These are phyloP conservation scores for Theileria parva DNA, from an alignment of 169 alveolate genomes.

Conservation along the genomic window DNA sequence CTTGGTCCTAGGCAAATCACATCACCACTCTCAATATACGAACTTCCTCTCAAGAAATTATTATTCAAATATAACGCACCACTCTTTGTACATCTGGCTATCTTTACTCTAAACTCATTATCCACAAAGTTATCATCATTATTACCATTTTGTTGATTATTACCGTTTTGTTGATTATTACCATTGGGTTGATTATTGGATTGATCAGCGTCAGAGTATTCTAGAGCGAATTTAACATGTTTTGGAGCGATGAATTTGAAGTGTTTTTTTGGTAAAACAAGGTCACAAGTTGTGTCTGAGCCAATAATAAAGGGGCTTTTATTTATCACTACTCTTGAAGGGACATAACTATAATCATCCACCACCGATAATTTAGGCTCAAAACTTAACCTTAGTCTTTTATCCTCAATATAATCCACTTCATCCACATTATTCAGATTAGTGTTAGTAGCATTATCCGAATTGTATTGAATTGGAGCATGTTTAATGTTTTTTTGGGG, in stretches of 20 bases:
- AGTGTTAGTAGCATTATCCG: not conserved
- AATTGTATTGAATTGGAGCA: not conserved
- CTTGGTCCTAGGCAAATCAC: constrained; percentile 28
- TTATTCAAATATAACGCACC: constrained; percentile 36
- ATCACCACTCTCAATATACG: constrained; percentile 25
- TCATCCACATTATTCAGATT: not conserved
- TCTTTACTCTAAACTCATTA: constrained; percentile 19
- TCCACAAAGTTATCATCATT: no score
- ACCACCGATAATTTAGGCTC: not conserved
- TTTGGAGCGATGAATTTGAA: constrained; percentile 1
- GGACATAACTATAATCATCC: not conserved
- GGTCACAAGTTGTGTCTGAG: constrained; percentile 44
- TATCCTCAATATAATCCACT: not conserved
- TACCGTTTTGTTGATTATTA: no score
- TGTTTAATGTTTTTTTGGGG: not conserved
- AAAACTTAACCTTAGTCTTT: not conserved
- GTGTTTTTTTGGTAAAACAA: constrained; percentile 7
- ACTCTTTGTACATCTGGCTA: constrained; percentile 4
- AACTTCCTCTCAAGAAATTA: not conserved
- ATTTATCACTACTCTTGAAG: constrained; percentile 24
- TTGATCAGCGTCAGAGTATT: not conserved
- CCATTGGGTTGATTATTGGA: not conserved
- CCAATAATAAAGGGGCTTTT: constrained; percentile 53
- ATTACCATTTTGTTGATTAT: no score
- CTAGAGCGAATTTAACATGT: constrained; percentile 23